Conservation (phyloP, 345 rosid species). For the Laguncularia racemosa region DNA sequence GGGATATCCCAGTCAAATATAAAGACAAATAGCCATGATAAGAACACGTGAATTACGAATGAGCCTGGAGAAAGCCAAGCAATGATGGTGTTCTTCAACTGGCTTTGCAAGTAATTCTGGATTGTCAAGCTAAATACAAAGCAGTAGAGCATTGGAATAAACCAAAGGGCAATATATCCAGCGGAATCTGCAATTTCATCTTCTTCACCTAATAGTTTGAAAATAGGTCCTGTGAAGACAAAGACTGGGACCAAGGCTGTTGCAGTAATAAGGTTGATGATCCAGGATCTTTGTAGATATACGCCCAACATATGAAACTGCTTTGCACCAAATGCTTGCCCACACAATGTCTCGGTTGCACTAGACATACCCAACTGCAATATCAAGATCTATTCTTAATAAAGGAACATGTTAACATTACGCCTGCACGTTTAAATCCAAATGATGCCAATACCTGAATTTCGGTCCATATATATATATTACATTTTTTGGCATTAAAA, state of each 20-base stretch:
- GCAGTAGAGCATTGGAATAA: conserved; percentile 1
- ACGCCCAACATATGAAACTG: conserved; percentile 25
- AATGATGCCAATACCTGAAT: no score
- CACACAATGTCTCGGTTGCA: conserved; percentile 31
- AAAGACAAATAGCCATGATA: conserved; percentile 5
- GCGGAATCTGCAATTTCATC: neutral
- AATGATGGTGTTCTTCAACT: neutral
- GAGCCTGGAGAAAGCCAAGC: neutral
- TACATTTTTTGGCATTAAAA: no score
- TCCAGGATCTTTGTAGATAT: conserved; percentile 27
- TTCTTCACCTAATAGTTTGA: neutral
- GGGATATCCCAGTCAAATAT: neutral
- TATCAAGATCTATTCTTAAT: neutral
- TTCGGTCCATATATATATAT: no score
- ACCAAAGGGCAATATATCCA: conserved; percentile 3
- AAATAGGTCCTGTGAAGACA: neutral
- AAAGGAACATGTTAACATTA: no score
- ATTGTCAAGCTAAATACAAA: neutral
- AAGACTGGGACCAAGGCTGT: conserved; percentile 4
- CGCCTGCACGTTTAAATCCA: no score
- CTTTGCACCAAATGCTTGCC: conserved; percentile 32
- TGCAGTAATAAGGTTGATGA: neutral
- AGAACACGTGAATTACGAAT: neutral
- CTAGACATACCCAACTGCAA: conserved; percentile 34
- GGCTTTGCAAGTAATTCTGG: conserved; percentile 31